Percentiles rank a stretch among this genome's conserved stretches.
Evolutionary conservation across 768 basidiomycete species (phyloP).

Genomic region (Boletellus ananas): DNA sequence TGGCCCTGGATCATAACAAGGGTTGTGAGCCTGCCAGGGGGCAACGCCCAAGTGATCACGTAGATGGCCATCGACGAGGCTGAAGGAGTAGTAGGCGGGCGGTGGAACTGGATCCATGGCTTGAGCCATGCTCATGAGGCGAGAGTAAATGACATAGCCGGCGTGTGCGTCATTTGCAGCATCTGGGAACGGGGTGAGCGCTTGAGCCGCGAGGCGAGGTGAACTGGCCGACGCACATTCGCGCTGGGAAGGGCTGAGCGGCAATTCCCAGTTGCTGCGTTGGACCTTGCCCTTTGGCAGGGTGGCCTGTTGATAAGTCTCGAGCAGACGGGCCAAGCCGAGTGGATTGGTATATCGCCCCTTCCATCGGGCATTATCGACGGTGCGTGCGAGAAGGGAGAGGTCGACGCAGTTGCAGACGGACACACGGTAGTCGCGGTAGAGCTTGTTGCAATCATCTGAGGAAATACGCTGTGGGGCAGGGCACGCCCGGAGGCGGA

Average conservation of each 20-base stretch:
- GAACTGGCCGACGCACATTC: conserved; percentile 48
- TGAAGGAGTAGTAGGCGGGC: conserved; percentile 53
- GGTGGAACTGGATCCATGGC: conserved; percentile 31
- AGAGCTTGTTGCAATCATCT: conserved; percentile 72
- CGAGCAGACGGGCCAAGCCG: conserved; percentile 63
- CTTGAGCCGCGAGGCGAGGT: neutral
- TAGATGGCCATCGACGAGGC: conserved; percentile 44
- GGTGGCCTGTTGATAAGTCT: conserved; percentile 49
- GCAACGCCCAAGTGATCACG: conserved; percentile 34
- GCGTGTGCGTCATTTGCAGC: conserved; percentile 72
- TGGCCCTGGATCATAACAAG: conserved; percentile 70
- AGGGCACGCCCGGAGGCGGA: neutral
- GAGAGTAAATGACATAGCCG: conserved; percentile 50
- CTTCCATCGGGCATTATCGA: conserved; percentile 70
- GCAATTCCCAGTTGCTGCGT: conserved; percentile 67
- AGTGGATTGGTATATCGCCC: conserved; percentile 59
- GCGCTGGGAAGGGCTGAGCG: conserved; percentile 44
- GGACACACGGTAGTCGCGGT: conserved; percentile 39
- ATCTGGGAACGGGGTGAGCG: conserved; percentile 37
- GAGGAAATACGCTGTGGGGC: conserved; percentile 1
- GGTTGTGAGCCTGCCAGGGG: conserved; percentile 57
- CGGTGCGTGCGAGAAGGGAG: conserved; percentile 62
- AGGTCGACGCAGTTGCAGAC: conserved; percentile 62
- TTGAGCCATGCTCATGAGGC: conserved; percentile 42
- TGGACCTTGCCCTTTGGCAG: conserved; percentile 59